phyloP scores from a whole-genome alignment of 1,284 basidiomycete species.

The Fomitopsis palustris region DNA sequence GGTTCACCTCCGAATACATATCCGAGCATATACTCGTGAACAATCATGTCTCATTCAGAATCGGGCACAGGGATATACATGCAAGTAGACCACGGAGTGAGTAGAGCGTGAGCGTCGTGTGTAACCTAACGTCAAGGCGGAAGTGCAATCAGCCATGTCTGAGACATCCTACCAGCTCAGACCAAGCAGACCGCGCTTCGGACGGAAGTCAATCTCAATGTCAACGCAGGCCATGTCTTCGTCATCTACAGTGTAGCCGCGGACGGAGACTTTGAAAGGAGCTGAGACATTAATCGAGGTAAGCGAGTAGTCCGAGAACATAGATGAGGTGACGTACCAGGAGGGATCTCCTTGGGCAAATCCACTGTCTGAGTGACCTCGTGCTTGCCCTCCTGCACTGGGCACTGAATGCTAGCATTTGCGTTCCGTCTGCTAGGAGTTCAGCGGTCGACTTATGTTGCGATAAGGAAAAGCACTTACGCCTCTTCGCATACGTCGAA shows the following conservation, averaged over 20 bases:
- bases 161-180: conserved; percentile 1
- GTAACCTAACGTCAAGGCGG: neutral
- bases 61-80: neutral
- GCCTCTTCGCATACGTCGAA: conserved; percentile 93
- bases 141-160: neutral
- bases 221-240: conserved; percentile 81
- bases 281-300: conserved; percentile 42
- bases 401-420: conserved; percentile 74
- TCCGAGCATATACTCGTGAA: too few species aligned
- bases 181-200: conserved; percentile 7
- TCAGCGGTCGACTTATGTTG: conserved; percentile 1
- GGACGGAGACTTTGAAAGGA: conserved; percentile 78
- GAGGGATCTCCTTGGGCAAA: conserved; percentile 87
- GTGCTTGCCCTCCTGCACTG: conserved; percentile 71
- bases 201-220: conserved; percentile 70
- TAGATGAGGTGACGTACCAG: conserved; percentile 47
- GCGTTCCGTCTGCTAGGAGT: conserved; percentile 51
- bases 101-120: neutral
- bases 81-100: neutral
- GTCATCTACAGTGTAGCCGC: conserved; percentile 76
- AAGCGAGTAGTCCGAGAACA: conserved; percentile 3
- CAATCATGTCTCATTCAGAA: neutral
- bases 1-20: too few species aligned
- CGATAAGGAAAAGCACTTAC: conserved; percentile 48
- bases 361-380: conserved; percentile 75